Conservation (phyloP, 116 monocot species). For the Cymodocea nodosa region DNA sequence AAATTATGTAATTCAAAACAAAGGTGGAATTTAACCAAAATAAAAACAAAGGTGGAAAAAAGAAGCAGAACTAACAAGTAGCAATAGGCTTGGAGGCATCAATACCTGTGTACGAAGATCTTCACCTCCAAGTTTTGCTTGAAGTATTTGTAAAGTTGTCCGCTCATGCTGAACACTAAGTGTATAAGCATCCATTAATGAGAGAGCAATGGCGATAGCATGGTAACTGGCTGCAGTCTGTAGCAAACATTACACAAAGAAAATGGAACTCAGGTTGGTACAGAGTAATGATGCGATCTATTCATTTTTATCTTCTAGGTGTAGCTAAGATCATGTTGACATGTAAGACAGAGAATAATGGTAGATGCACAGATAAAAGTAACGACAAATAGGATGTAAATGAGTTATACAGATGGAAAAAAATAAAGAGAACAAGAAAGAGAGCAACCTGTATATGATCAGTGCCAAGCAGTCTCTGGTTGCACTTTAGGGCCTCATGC, state of each 20-base stretch:
- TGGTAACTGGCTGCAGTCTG: constrained; percentile 99
- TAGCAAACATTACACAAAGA: neutral
- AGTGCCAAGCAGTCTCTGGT: constrained; percentile 80
- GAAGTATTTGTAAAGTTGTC: constrained; percentile 85
- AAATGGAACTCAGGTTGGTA: neutral
- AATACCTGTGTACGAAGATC: constrained; percentile 92
- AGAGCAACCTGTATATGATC: constrained; percentile 86
- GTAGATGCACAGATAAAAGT: too few relatives aligned
- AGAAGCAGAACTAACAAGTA: too few relatives aligned
- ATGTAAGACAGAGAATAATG: neutral
- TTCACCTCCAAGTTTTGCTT: constrained; percentile 86
- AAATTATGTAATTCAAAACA: neutral
- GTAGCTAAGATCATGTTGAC: too few relatives aligned
- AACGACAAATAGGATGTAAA: neutral
- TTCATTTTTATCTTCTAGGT: too few relatives aligned
- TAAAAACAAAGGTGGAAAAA: neutral
- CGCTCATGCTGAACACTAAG: constrained; percentile 96
- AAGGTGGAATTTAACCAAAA: too few relatives aligned
- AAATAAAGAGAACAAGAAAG: neutral
- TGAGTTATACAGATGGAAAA: neutral
- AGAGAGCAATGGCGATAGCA: constrained; percentile 95
- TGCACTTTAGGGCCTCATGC: constrained; percentile 98
- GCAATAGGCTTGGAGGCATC: neutral
- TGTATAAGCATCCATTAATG: constrained; percentile 93
- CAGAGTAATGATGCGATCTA: too few relatives aligned